Percentiles rank a stretch among this genome's conserved stretches.
Evolutionary conservation across 2,329 filamentous ascomycete genomes (phyloP).

Genomic region (Aspergillus bombycis): DNA sequence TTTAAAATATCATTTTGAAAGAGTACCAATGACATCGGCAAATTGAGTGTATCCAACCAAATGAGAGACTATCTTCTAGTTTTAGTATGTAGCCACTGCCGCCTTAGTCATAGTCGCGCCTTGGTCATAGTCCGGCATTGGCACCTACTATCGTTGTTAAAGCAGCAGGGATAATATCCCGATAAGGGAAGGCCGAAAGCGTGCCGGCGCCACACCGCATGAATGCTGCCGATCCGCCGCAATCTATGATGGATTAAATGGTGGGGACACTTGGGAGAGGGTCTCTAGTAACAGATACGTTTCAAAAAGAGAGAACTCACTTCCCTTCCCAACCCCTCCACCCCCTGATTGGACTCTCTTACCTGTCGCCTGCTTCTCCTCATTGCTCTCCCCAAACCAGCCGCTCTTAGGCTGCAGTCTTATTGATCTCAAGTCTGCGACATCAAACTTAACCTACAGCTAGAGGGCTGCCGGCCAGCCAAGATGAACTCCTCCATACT

Average conservation of each 20-base stretch:
- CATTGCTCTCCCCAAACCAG: neutral
- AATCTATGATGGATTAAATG: constrained; percentile 13
- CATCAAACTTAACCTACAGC: constrained; percentile 23
- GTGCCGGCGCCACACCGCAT: constrained; percentile 6
- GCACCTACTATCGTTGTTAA: neutral
- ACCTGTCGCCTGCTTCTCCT: neutral
- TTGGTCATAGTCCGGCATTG: neutral
- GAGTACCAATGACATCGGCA: constrained; percentile 1
- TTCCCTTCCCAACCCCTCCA: constrained; percentile 1
- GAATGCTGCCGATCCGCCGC: constrained; percentile 5
- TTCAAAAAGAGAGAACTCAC: constrained; percentile 25
- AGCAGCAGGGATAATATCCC: neutral
- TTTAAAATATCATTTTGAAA: neutral
- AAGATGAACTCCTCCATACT: constrained; percentile 84
- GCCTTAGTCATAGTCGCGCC: neutral
- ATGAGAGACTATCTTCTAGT: neutral
- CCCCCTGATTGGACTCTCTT: constrained; percentile 6
- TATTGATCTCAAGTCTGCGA: constrained; percentile 13
- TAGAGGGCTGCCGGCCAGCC: constrained; percentile 43
- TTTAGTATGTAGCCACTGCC: neutral
- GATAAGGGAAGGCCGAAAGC: neutral
- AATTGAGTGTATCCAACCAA: neutral
- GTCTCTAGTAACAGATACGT: constrained; percentile 24
- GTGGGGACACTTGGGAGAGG: constrained; percentile 21
- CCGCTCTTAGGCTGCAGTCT: constrained; percentile 9